These are phyloP conservation scores for Lunularia cruciata DNA, from an alignment of 225 moss, liverwort and hornwort genomes.

Conservation along the genomic window DNA sequence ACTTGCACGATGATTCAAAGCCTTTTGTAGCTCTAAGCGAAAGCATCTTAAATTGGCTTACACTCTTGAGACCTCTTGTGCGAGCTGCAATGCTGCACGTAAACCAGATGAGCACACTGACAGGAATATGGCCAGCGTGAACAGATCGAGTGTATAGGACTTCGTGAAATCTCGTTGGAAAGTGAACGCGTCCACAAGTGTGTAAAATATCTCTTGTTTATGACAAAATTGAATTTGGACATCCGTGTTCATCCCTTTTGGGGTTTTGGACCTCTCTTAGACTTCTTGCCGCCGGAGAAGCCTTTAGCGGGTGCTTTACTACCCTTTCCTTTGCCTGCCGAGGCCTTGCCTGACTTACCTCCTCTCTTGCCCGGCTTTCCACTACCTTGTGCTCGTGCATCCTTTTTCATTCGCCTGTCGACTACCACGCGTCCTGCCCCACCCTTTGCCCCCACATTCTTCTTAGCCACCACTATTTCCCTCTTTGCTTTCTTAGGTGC, in stretches of 20 bases:
- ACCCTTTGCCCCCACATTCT: slow-evolving; percentile 78
- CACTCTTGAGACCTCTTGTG: too few relatives aligned
- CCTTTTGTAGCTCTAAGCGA: too few relatives aligned
- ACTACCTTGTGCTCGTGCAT: slow-evolving; percentile 62
- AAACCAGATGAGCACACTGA: too few relatives aligned
- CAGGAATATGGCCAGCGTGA: too few relatives aligned
- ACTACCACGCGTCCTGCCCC: slow-evolving; percentile 83
- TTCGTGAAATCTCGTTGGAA: too few relatives aligned
- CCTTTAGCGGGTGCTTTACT: slow-evolving; percentile 22
- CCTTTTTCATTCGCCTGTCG: slow-evolving; percentile 78
- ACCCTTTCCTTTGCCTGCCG: slow-evolving; percentile 28
- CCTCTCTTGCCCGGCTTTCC: slow-evolving; percentile 72
- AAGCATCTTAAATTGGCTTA: too few relatives aligned
- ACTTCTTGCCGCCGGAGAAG: slow-evolving; percentile 18
- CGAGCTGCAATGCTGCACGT: too few relatives aligned
- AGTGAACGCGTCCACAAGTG: too few relatives aligned
- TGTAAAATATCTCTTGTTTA: too few relatives aligned
- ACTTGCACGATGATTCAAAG: too few relatives aligned
- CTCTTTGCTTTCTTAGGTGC: slow-evolving; percentile 66
- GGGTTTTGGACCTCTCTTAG: slow-evolving; percentile 23
- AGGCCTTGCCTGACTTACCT: slow-evolving; percentile 25
- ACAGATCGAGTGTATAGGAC: too few relatives aligned
- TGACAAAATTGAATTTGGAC: too few relatives aligned
- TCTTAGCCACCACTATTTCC: slow-evolving; percentile 83
- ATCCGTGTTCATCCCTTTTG: slow-evolving; percentile 17